phyloP scores from a whole-genome alignment of 73 alveolate species.

The Uronychia binucleata region DNA sequence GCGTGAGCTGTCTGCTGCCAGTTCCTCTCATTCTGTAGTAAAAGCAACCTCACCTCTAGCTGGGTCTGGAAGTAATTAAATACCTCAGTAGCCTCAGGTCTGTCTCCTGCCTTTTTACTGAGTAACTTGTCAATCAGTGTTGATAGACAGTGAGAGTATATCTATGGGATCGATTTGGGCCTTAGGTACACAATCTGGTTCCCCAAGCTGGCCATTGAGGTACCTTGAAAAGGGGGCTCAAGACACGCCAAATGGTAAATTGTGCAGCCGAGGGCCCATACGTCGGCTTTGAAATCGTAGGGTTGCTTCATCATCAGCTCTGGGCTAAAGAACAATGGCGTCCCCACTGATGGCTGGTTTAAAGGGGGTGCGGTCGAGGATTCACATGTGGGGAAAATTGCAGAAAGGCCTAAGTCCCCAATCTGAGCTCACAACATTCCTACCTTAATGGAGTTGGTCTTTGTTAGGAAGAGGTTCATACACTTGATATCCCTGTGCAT shows the following conservation, averaged over 20 bases:
- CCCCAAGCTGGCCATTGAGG: constrained; percentile 67
- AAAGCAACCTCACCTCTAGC: neutral
- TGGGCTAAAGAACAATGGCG: constrained; percentile 84
- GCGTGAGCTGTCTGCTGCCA: neutral
- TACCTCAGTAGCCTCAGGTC: neutral
- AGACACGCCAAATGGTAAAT: constrained; percentile 74
- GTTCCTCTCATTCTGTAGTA: neutral
- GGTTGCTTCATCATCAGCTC: constrained; percentile 85
- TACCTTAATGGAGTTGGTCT: constrained; percentile 59
- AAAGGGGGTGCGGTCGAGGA: neutral
- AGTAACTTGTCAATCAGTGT: neutral
- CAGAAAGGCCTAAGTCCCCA: constrained; percentile 75
- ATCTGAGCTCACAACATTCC: neutral
- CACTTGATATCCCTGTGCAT: constrained; percentile 92
- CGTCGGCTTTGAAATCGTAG: constrained; percentile 80
- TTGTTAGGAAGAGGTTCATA: constrained; percentile 84
- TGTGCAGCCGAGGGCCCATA: constrained; percentile 89
- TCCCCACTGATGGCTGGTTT: constrained; percentile 61
- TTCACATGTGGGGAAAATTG: constrained; percentile 29
- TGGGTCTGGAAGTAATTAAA: neutral
- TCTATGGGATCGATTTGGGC: constrained; percentile 70
- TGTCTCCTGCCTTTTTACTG: neutral
- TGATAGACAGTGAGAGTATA: neutral
- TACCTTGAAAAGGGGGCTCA: constrained; percentile 85
- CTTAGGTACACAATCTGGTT: constrained; percentile 62